These are phyloP conservation scores for Nevesoporus exiguus DNA, from an alignment of 768 basidiomycete genomes.

Conservation along the genomic window DNA sequence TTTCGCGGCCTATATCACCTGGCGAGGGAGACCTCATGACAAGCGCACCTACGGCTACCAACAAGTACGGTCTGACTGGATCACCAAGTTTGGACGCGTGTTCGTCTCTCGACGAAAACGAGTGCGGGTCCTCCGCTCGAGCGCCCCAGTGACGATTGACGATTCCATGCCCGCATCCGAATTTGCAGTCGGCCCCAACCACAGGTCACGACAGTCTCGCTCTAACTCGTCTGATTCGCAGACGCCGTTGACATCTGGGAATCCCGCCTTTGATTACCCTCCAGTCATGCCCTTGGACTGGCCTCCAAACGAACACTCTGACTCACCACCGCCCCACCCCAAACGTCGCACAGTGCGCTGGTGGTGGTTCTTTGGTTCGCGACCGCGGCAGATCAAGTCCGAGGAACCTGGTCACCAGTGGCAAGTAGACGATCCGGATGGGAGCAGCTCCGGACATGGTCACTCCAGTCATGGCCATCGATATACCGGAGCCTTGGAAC, in stretches of 20 bases:
- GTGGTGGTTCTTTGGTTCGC: conserved; percentile 25
- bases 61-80: conserved; percentile 13
- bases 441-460: conserved; percentile 21
- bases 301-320: conserved; percentile 1
- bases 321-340: conserved; percentile 3
- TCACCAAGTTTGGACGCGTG: conserved; percentile 10
- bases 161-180: conserved; percentile 18
- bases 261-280: conserved; percentile 11
- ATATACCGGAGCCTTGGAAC: conserved; percentile 4
- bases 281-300: neutral
- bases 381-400: conserved; percentile 26
- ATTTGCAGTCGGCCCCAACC: neutral
- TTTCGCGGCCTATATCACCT: conserved; percentile 23
- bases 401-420: conserved; percentile 19
- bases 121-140: conserved; percentile 12
- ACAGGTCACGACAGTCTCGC: conserved; percentile 13
- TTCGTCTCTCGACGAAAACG: conserved; percentile 17
- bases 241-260: conserved; percentile 22
- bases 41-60: conserved; percentile 12
- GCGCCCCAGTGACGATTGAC: conserved; percentile 20
- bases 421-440: conserved; percentile 27
- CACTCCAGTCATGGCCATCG: conserved; percentile 10
- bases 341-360: conserved; percentile 15
- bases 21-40: conserved; percentile 16
- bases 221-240: conserved; percentile 28